Conservation (phyloP, 441 rosid species). For the Theobroma grandiflorum region DNA sequence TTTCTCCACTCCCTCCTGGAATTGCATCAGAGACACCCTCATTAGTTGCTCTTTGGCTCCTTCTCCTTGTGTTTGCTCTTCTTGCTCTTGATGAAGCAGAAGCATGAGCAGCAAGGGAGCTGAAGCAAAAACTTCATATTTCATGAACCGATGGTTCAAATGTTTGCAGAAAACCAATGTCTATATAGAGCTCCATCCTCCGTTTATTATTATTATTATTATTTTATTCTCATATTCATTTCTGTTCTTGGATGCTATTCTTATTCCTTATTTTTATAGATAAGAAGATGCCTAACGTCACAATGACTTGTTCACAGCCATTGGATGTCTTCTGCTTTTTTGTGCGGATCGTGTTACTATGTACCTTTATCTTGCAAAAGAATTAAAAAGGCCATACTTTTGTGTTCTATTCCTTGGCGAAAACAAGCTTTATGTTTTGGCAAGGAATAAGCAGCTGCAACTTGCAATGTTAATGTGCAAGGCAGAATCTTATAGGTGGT, state of each 20-base stretch:
- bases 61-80: slow-evolving; percentile 50
- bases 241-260: slow-evolving; percentile 45
- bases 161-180: slow-evolving; percentile 24
- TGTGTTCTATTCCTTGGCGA: slow-evolving; percentile 25
- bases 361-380: not conserved
- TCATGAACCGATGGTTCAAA: slow-evolving; percentile 13
- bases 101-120: slow-evolving; percentile 65
- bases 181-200: slow-evolving; percentile 35
- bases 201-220: not conserved
- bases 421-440: slow-evolving; percentile 14
- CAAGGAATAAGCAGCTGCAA: not conserved
- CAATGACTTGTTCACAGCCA: slow-evolving; percentile 25
- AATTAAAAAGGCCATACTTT: slow-evolving; percentile 7
- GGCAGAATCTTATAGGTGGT: not conserved
- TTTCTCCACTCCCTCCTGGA: not conserved
- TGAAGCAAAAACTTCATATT: slow-evolving; percentile 61
- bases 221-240: slow-evolving; percentile 19
- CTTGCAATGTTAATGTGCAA: not conserved
- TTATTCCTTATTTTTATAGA: slow-evolving; percentile 25
- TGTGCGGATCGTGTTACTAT: slow-evolving; percentile 9
- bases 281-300: slow-evolving; percentile 50
- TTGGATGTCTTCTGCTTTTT: slow-evolving; percentile 23
- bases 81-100: slow-evolving; percentile 67
- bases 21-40: slow-evolving; percentile 3
- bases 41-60: slow-evolving; percentile 35